A percentile compares a stretch with the other conserved stretches of the same genome.
phyloP scores from a whole-genome alignment of 306 rosid species.

The Betula pendula region DNA sequence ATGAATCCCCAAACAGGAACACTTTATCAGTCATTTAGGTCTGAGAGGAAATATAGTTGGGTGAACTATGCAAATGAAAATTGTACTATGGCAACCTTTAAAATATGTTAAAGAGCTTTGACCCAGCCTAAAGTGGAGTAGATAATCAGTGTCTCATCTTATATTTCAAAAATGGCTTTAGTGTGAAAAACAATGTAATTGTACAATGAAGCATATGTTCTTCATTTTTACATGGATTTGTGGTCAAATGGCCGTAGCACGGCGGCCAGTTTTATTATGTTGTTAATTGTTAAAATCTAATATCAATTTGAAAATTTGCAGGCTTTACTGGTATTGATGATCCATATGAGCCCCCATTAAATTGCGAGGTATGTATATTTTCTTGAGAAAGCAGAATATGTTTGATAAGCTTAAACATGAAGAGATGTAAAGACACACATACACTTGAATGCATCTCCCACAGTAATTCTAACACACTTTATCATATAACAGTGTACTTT shows the following conservation, averaged over 20 bases:
- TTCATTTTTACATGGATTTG: background rate
- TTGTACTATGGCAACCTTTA: background rate
- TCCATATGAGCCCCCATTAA: slow-evolving; percentile 66
- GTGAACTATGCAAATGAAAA: background rate
- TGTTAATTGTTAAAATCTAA: slow-evolving; percentile 1
- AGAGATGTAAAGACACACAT: background rate
- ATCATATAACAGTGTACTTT: background rate
- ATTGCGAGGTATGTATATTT: slow-evolving; percentile 53
- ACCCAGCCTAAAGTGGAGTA: background rate
- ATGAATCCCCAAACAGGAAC: background rate
- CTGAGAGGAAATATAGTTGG: background rate
- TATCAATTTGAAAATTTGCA: slow-evolving; percentile 26
- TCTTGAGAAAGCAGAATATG: slow-evolving; percentile 6
- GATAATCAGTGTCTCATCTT: background rate
- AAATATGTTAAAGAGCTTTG: background rate
- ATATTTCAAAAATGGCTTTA: background rate
- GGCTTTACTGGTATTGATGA: slow-evolving; percentile 87
- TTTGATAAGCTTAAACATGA: slow-evolving; percentile 9
- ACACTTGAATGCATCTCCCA: slow-evolving; percentile 6
- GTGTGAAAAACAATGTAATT: background rate
- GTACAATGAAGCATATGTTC: background rate
- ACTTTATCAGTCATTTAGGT: background rate
- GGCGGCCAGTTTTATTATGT: background rate
- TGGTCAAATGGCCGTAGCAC: background rate
- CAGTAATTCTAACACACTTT: background rate